Conservation (phyloP, 208 protist genomes). For the Leishmania amazonensis region DNA sequence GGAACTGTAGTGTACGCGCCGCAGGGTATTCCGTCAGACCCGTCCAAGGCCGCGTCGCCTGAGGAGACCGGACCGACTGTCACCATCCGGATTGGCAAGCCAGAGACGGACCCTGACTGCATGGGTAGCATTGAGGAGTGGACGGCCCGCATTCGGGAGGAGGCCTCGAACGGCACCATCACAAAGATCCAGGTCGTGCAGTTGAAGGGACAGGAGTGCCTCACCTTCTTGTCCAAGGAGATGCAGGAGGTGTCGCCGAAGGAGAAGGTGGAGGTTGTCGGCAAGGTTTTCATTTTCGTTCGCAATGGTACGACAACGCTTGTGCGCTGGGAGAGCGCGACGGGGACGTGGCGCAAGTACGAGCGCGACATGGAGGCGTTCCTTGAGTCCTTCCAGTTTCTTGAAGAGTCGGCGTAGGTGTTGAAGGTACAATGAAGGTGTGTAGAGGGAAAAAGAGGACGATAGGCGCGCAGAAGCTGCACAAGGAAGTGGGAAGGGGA, state of each 20-base stretch:
- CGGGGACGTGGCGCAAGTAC: constrained; percentile 62
- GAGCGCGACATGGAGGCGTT: constrained; percentile 67
- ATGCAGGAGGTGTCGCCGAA: constrained; percentile 79
- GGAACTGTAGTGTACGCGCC: constrained; percentile 73
- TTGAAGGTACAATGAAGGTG: not conserved
- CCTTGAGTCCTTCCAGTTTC: constrained; percentile 62
- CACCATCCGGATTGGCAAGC: constrained; percentile 69
- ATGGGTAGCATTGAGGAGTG: constrained; percentile 66
- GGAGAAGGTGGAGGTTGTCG: constrained; percentile 56
- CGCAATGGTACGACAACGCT: constrained; percentile 63
- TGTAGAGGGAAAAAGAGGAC: not conserved
- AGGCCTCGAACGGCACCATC: constrained; percentile 52
- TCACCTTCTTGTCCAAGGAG: constrained; percentile 71
- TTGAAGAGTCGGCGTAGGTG: constrained; percentile 22
- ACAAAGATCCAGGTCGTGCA: constrained; percentile 43
- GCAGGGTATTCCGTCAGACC: constrained; percentile 47
- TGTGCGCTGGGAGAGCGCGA: constrained; percentile 68
- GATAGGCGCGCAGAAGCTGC: not conserved
- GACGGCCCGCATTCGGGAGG: constrained; percentile 58
- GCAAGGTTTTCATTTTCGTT: constrained; percentile 78
- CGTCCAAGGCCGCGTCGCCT: constrained; percentile 27
- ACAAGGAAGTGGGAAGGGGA: not conserved
- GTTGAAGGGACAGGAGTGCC: constrained; percentile 53
- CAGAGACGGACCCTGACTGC: constrained; percentile 76
- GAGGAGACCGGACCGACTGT: constrained; percentile 67